Base-by-base conservation (phyloP, 306 rosid species). In the Casuarina glauca region DNA sequence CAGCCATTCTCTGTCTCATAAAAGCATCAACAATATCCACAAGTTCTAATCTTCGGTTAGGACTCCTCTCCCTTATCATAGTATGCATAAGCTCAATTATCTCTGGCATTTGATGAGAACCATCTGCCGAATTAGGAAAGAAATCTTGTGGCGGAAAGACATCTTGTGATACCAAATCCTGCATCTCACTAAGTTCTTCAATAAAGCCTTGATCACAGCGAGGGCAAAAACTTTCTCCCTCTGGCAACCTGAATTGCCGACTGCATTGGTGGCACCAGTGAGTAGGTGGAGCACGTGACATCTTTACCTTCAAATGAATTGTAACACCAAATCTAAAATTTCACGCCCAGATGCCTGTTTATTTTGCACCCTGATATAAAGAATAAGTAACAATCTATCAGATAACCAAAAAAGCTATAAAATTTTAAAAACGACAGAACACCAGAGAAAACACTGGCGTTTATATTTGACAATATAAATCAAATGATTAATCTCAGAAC, bases 231-330 rank as follows among this genome's bases (percentile, higher is more conserved):
- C 12, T 3, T 1, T 80, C 87, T 55, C 83, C 76, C 57, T 82
- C 92, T 13, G 49, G 83, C 55, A 84, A 83, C 86, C 85, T 76
- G 45, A 90, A 80, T 10, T 83, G 85, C 70, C 7, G 87, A 20
- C 74, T 73, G 86, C 96, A 92, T 16, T 43, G 84, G 76, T 87
- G 62, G 84, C 97, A 90, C 97, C 95, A 92, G 74, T 92, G 95
- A 10, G 95, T 88, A 45, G 58, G 75, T 77, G 80, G 88, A 76
- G 79, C 88, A 76, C 85, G 80, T 68, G 97, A 88, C 95, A 90
- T 92, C 77, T 83, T 44, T 84, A 50, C 76, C 53, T 77, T 76
- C 81, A 38, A 70, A 61, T 60, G 44, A 42, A 67, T 42, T 3
- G 51, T 7, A 42, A 67, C 0, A 17, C 49, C 46, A 67, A 67